Evolutionary conservation across 2,329 filamentous ascomycete species (phyloP).

Genomic region (Trichophyton schoenleinii): DNA sequence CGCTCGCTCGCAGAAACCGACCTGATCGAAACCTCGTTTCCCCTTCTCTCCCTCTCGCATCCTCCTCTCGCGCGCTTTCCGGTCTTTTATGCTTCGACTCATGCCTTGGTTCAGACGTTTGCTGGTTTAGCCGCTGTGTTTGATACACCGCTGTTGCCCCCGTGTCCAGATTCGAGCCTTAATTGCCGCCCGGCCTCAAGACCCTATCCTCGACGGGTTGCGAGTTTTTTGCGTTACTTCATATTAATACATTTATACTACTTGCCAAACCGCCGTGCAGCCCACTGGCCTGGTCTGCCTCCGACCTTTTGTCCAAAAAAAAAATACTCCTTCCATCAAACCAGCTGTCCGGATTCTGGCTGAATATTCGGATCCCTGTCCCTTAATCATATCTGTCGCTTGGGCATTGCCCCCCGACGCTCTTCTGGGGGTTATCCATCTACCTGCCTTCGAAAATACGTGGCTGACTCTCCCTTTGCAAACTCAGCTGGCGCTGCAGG

Average conservation of each 20-base stretch:
- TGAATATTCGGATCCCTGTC: constrained; percentile 2
- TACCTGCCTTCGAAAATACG: constrained; percentile 8
- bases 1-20: background rate
- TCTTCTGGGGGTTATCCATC: constrained; percentile 10
- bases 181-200: constrained; percentile 5
- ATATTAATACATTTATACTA: constrained; percentile 8
- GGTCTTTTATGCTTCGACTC: constrained; percentile 2
- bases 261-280: constrained; percentile 23
- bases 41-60: background rate
- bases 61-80: constrained; percentile 1
- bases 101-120: constrained; percentile 4
- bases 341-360: constrained; percentile 6
- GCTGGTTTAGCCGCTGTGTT: constrained; percentile 27
- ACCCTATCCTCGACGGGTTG: constrained; percentile 1
- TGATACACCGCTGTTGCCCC: constrained; percentile 33
- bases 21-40: background rate
- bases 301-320: constrained; percentile 17
- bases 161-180: constrained; percentile 16
- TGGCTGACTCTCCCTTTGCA: constrained; percentile 19
- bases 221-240: background rate
- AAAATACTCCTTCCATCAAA: background rate
- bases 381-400: background rate
- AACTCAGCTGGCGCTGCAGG: constrained; percentile 71
- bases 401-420: constrained; percentile 1
- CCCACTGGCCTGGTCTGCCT: constrained; percentile 36